These are phyloP conservation scores for Breviolum minutum DNA, from an alignment of 73 alveolate genomes.

Conservation along the genomic window DNA sequence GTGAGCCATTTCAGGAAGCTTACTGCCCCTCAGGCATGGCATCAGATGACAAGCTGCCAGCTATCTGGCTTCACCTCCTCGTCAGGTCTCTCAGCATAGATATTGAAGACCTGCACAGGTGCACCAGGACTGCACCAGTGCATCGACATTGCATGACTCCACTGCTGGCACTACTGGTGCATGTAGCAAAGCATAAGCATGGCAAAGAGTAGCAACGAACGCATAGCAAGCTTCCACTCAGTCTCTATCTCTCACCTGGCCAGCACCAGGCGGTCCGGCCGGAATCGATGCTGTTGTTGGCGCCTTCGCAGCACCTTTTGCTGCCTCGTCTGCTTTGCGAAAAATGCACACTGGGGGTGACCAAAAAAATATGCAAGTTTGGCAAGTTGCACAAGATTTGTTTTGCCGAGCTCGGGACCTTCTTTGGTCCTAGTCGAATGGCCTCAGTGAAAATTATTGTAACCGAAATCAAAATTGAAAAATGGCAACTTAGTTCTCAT, in stretches of 20 bases:
- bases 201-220: too few relatives aligned
- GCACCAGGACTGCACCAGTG: too few relatives aligned
- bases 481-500: too few relatives aligned
- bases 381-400: neutral
- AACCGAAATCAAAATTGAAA: neutral
- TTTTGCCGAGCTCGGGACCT: neutral
- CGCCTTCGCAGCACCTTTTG: constrained; percentile 67
- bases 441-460: neutral
- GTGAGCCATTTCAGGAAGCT: neutral
- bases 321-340: neutral
- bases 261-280: constrained; percentile 50
- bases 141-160: too few relatives aligned
- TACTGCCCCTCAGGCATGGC: neutral
- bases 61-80: constrained; percentile 85
- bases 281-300: constrained; percentile 32
- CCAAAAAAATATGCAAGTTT: neutral
- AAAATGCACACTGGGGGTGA: neutral
- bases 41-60: neutral
- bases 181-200: too few relatives aligned
- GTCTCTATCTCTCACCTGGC: constrained; percentile 25
- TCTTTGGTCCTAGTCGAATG: constrained; percentile 75
- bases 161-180: too few relatives aligned
- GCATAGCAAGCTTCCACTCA: too few relatives aligned
- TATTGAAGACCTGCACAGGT: constrained; percentile 66
- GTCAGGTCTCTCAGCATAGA: constrained; percentile 75